phyloP scores from a whole-genome alignment of 1,284 basidiomycete genomes.

The Microbotryomycetes sp. region DNA sequence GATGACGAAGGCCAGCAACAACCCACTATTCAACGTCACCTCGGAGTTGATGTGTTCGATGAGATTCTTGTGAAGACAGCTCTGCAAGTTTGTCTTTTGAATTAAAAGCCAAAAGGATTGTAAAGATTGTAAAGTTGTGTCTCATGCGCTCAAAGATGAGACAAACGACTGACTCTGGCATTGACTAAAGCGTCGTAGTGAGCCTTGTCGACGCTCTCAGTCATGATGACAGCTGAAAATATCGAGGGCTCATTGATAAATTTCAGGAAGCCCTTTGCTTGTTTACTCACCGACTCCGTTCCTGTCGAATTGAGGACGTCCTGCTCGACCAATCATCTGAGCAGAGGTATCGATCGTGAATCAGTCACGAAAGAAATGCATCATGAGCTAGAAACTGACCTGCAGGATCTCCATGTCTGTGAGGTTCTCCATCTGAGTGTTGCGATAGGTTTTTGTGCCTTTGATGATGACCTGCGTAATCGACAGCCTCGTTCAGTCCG shows the following conservation, averaged over 20 bases:
- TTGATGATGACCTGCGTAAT: slow-evolving; percentile 68
- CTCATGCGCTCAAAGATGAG: slow-evolving; percentile 24
- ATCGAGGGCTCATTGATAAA: too few relatives aligned
- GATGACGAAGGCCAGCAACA: fast-evolving
- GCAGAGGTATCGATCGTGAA: neutral
- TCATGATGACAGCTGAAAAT: slow-evolving; percentile 69
- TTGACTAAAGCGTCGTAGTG: slow-evolving; percentile 55
- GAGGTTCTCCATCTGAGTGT: slow-evolving; percentile 56
- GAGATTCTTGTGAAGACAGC: slow-evolving; percentile 64
- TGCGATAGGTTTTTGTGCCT: slow-evolving; percentile 59
- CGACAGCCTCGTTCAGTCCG: too few relatives aligned
- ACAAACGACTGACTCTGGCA: slow-evolving; percentile 15
- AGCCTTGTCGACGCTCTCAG: slow-evolving; percentile 61
- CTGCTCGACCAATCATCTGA: slow-evolving; percentile 54
- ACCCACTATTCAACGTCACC: slow-evolving; percentile 61
- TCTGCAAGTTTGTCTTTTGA: neutral
- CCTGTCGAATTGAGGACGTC: slow-evolving; percentile 83
- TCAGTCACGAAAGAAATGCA: neutral
- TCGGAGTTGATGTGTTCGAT: slow-evolving; percentile 89
- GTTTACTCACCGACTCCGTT: slow-evolving; percentile 35
- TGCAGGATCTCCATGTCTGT: slow-evolving; percentile 76
- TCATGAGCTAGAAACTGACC: slow-evolving; percentile 44
- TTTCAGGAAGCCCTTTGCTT: slow-evolving; percentile 53
- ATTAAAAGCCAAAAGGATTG: neutral
- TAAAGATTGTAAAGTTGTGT: neutral